phyloP scores from a whole-genome alignment of 345 rosid genomes.

The Gossypium raimondii region DNA sequence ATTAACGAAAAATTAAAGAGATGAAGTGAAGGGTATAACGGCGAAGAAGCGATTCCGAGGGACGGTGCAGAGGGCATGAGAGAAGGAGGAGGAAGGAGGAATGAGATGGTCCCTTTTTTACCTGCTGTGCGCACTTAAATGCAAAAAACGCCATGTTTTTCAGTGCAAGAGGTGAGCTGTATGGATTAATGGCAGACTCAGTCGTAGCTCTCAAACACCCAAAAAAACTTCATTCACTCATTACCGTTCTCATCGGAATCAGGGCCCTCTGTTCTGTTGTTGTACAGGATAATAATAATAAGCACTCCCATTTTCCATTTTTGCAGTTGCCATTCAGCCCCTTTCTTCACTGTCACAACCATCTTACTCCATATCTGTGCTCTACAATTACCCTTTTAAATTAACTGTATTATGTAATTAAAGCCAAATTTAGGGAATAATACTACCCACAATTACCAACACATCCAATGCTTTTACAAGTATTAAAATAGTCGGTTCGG shows the following conservation, averaged over 20 bases:
- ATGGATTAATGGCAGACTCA: constrained; percentile 28
- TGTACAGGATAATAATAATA: neutral
- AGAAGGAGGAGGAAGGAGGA: constrained; percentile 5
- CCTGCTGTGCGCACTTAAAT: constrained; percentile 21
- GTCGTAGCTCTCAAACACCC: constrained; percentile 19
- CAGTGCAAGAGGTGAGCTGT: constrained; percentile 51
- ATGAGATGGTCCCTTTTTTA: constrained; percentile 17
- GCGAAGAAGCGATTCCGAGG: neutral
- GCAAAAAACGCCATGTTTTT: constrained; percentile 51
- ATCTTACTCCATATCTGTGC: too few species aligned
- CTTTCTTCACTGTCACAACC: neutral
- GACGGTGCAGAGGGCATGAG: neutral
- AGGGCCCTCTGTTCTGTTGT: constrained; percentile 13
- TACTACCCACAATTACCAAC: too few species aligned
- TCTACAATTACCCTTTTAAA: too few species aligned
- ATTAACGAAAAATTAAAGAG: too few species aligned
- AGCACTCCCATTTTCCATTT: constrained; percentile 31
- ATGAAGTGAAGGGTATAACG: neutral
- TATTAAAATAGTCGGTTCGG: accelerated
- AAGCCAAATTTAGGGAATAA: too few species aligned
- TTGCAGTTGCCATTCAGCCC: constrained; percentile 29
- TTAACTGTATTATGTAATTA: too few species aligned
- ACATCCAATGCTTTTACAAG: too few species aligned
- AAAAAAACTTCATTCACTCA: constrained; percentile 32
- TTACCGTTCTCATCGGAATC: constrained; percentile 18